Conservation (phyloP, 768 basidiomycete species). For the Lactarius quietus region DNA sequence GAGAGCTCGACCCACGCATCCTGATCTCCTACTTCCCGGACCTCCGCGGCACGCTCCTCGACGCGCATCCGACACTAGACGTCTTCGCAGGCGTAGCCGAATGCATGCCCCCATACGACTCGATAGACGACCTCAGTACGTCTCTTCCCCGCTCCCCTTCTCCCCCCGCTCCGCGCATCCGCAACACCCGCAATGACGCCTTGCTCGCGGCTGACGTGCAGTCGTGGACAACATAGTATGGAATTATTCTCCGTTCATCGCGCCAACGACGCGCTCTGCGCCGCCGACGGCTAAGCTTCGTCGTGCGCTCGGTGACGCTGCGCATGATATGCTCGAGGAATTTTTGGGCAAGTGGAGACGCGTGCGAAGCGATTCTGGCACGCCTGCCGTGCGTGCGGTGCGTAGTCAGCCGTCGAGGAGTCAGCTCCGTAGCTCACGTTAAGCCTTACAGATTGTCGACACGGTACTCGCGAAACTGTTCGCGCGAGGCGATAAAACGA, state of each 20-base stretch:
- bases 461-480: slow-evolving; percentile 77
- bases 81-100: slow-evolving; percentile 74
- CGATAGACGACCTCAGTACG: slow-evolving; percentile 86
- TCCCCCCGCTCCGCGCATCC: slow-evolving; percentile 17
- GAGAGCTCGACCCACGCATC: slow-evolving; percentile 79
- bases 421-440: no score
- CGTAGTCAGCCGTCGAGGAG: no score
- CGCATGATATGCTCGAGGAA: slow-evolving; percentile 69
- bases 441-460: slow-evolving; percentile 65
- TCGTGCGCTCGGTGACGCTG: slow-evolving; percentile 57
- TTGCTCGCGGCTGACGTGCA: slow-evolving; percentile 67
- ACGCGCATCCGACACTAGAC: slow-evolving; percentile 52
- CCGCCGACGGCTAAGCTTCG: slow-evolving; percentile 68
- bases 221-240: slow-evolving; percentile 86
- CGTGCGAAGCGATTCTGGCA: slow-evolving; percentile 39
- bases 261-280: slow-evolving; percentile 62
- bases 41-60: slow-evolving; percentile 64
- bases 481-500: slow-evolving; percentile 54
- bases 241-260: slow-evolving; percentile 87
- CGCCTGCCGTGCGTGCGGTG: slow-evolving; percentile 27
- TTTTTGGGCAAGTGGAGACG: slow-evolving; percentile 62
- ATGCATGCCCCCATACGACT: slow-evolving; percentile 62
- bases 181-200: slow-evolving; percentile 28
- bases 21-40: slow-evolving; percentile 78
- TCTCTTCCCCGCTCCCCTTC: slow-evolving; percentile 31